phyloP scores from a whole-genome alignment of 805 yeast species.

The Cyberlindnera galapagoensis region DNA sequence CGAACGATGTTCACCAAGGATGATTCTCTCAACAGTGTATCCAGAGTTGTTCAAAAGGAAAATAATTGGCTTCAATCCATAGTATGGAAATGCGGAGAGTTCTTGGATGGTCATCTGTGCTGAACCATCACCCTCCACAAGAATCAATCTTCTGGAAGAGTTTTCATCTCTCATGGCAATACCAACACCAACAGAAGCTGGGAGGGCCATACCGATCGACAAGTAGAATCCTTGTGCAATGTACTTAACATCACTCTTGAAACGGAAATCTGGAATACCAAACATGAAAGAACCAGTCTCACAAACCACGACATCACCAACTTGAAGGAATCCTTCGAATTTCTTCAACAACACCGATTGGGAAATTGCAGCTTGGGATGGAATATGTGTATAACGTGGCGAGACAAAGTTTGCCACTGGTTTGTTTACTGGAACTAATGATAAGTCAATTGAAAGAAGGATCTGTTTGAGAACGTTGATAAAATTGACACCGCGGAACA shows the following conservation, averaged over 20 bases:
- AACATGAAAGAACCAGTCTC: slow-evolving; percentile 86
- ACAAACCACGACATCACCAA: slow-evolving; percentile 64
- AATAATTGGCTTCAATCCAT: slow-evolving; percentile 57
- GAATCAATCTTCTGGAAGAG: slow-evolving; percentile 49
- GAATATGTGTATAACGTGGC: slow-evolving; percentile 19
- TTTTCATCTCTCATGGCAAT: slow-evolving; percentile 57
- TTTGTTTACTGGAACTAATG: slow-evolving; percentile 17
- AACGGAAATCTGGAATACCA: slow-evolving; percentile 59
- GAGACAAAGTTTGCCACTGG: slow-evolving; percentile 14
- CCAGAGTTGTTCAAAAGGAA: slow-evolving; percentile 80
- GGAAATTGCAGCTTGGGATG: slow-evolving; percentile 31
- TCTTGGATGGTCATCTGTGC: slow-evolving; percentile 95
- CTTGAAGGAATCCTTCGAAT: slow-evolving; percentile 39
- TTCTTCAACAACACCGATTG: slow-evolving; percentile 39
- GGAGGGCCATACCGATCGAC: slow-evolving; percentile 85
- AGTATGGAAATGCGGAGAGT: slow-evolving; percentile 54
- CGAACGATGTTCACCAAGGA: slow-evolving; percentile 66
- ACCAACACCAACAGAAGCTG: slow-evolving; percentile 79
- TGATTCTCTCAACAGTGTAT: slow-evolving; percentile 83
- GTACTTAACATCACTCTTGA: slow-evolving; percentile 46
- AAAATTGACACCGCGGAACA: slow-evolving; percentile 39
- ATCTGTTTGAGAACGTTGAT: slow-evolving; percentile 43
- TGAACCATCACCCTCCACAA: slow-evolving; percentile 89
- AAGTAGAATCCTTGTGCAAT: slow-evolving; percentile 72
- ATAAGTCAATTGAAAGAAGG: slow-evolving; percentile 28